These are phyloP conservation scores for Coemansia sp. DNA, from an alignment of 192 early-diverging fungal species.

Conservation along the genomic window DNA sequence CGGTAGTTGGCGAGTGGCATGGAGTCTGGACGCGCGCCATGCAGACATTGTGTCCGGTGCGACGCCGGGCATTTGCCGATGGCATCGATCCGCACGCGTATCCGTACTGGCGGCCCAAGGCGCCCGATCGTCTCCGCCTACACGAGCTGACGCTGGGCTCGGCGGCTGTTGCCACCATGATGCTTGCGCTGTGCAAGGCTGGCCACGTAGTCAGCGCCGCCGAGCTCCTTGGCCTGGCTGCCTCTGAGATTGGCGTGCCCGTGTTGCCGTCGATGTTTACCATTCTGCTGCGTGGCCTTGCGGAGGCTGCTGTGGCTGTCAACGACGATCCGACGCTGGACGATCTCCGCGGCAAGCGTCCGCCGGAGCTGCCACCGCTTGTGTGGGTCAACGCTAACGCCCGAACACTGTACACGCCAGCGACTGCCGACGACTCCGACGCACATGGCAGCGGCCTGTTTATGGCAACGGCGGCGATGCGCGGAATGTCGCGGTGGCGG, in stretches of 20 bases:
- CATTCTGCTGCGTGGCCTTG: conserved; percentile 24
- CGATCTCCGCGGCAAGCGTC: not conserved
- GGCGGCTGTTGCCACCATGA: conserved; percentile 14
- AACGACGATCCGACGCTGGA: not conserved
- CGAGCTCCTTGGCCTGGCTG: conserved; percentile 35
- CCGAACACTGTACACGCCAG: conserved; percentile 9
- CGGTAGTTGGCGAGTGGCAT: conserved; percentile 35
- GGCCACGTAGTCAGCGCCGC: conserved; percentile 11
- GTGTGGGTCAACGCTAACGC: conserved; percentile 21
- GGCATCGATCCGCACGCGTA: conserved; percentile 18
- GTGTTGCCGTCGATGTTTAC: conserved; percentile 33
- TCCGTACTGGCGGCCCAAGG: conserved; percentile 45
- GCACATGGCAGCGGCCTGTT: not conserved
- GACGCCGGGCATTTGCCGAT: conserved; percentile 21
- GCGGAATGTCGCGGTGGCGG: conserved; percentile 32
- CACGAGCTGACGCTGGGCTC: conserved; percentile 47
- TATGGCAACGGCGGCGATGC: conserved; percentile 21
- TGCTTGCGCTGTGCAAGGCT: conserved; percentile 11
- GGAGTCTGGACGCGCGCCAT: conserved; percentile 30
- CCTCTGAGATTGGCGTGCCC: conserved; percentile 33
- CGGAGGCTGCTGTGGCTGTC: not conserved
- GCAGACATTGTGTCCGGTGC: conserved; percentile 26
- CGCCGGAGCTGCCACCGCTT: not conserved
- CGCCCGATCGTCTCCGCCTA: conserved; percentile 23
- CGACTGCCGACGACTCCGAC: not conserved